These are phyloP conservation scores for Bryopsis sp. DNA, from an alignment of 139 green algal genomes.

Conservation along the genomic window DNA sequence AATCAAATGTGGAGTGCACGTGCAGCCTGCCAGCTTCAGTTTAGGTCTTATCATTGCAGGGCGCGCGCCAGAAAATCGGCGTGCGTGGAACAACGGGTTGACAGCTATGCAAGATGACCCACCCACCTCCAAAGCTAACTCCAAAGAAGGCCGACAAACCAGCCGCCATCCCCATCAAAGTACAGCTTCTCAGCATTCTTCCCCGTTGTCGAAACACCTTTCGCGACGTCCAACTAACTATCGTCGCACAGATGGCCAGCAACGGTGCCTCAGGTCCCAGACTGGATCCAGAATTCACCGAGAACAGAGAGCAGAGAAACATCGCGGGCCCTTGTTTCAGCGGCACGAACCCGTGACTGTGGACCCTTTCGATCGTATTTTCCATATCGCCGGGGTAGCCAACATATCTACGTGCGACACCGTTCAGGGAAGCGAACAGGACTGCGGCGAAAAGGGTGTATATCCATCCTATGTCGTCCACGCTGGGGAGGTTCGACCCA, in stretches of 20 bases:
- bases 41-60: no score
- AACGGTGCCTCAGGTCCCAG: slow-evolving; percentile 38
- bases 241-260: slow-evolving; percentile 35
- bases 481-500: no score
- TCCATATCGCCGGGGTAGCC: slow-evolving; percentile 37
- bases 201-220: slow-evolving; percentile 20
- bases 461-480: slow-evolving; percentile 14
- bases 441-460: slow-evolving; percentile 27
- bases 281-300: slow-evolving; percentile 32
- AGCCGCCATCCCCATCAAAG: slow-evolving; percentile 40
- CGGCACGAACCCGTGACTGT: slow-evolving; percentile 27
- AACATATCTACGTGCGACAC: slow-evolving; percentile 27
- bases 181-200: slow-evolving; percentile 29
- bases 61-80: no score
- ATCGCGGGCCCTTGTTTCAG: slow-evolving; percentile 34
- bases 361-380: slow-evolving; percentile 32
- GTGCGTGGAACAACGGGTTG: no score
- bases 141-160: slow-evolving; percentile 45
- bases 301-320: slow-evolving; percentile 37
- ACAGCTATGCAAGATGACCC: no score
- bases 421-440: slow-evolving; percentile 23
- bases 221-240: slow-evolving; percentile 20
- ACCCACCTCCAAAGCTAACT: slow-evolving; percentile 36
- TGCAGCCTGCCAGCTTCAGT: no score
- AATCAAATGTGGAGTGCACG: no score